Percentiles rank a stretch among this genome's conserved stretches.
These are phyloP conservation scores for Tolypocladium endophyticum DNA, from an alignment of 2,329 filamentous ascomycete genomes.

Conservation along the genomic window DNA sequence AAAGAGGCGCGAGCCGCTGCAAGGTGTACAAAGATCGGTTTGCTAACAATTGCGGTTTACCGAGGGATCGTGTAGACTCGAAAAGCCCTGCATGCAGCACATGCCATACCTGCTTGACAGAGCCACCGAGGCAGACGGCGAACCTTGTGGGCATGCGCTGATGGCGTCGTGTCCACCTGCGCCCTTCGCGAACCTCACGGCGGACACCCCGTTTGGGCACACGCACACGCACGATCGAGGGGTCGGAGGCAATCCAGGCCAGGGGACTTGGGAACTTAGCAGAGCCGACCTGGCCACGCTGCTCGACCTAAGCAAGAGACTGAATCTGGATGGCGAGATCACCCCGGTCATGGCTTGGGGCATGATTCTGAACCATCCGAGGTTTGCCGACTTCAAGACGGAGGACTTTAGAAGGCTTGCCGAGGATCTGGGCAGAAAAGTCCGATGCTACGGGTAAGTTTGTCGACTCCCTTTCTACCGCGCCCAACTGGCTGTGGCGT, in stretches of 20 bases:
- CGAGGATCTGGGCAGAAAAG: slow-evolving; percentile 65
- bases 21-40: slow-evolving; percentile 12
- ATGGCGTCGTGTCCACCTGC: slow-evolving; percentile 87
- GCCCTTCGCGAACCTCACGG: slow-evolving; percentile 37
- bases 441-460: slow-evolving; percentile 83
- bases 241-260: slow-evolving; percentile 28
- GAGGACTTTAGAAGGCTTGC: slow-evolving; percentile 64
- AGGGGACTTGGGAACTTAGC: slow-evolving; percentile 70
- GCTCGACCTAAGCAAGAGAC: slow-evolving; percentile 70
- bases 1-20: slow-evolving; percentile 7
- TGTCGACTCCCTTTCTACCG: slow-evolving; percentile 1
- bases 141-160: slow-evolving; percentile 77
- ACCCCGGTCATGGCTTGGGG: slow-evolving; percentile 95
- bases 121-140: slow-evolving; percentile 46
- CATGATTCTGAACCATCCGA: slow-evolving; percentile 62
- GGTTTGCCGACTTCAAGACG: slow-evolving; percentile 52
- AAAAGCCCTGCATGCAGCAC: slow-evolving; percentile 89
- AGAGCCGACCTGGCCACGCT: slow-evolving; percentile 71
- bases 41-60: slow-evolving; percentile 33
- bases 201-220: slow-evolving; percentile 43
- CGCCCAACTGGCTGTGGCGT: neutral
- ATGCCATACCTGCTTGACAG: slow-evolving; percentile 66
- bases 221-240: slow-evolving; percentile 23
- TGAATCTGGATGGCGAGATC: slow-evolving; percentile 81
- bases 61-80: slow-evolving; percentile 53